Evolutionary conservation across 306 rosid genomes (phyloP).

Genomic region (Fragaria iinumae): DNA sequence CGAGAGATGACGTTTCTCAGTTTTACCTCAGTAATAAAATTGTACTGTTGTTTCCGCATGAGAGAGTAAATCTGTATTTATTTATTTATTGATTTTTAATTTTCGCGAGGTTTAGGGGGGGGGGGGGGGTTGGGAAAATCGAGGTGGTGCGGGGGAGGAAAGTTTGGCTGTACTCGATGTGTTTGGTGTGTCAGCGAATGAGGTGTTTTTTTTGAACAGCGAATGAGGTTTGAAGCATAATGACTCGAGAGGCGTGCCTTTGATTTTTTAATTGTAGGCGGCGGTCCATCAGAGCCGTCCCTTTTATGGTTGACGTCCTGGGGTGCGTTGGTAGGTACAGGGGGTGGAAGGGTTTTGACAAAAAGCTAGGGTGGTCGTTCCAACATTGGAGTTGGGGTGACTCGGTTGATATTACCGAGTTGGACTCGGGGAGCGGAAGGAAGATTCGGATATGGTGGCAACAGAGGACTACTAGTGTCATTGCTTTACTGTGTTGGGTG

Average conservation of each 20-base stretch:
- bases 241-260: conserved; percentile 40
- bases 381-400: conserved; percentile 15
- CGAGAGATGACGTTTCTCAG: conserved; percentile 15
- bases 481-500: not conserved
- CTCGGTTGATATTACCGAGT: conserved; percentile 20
- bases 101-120: conserved; percentile 36
- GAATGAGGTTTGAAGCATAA: not conserved
- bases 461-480: not conserved
- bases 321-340: conserved; percentile 9
- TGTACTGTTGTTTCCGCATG: not conserved
- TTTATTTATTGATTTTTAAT: not conserved
- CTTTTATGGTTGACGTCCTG: conserved; percentile 30
- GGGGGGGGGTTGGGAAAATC: conserved; percentile 33
- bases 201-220: not conserved
- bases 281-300: conserved; percentile 35
- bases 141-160: conserved; percentile 24
- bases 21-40: not conserved
- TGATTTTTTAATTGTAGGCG: conserved; percentile 28
- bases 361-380: conserved; percentile 16
- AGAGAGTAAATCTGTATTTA: not conserved
- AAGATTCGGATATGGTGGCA: conserved; percentile 18
- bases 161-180: conserved; percentile 27
- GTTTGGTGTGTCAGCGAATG: conserved; percentile 23
- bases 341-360: conserved; percentile 14
- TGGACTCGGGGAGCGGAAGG: conserved; percentile 23